These are phyloP conservation scores for Mortierella sp. DNA, from an alignment of 371 early-diverging fungal species.

Conservation along the genomic window DNA sequence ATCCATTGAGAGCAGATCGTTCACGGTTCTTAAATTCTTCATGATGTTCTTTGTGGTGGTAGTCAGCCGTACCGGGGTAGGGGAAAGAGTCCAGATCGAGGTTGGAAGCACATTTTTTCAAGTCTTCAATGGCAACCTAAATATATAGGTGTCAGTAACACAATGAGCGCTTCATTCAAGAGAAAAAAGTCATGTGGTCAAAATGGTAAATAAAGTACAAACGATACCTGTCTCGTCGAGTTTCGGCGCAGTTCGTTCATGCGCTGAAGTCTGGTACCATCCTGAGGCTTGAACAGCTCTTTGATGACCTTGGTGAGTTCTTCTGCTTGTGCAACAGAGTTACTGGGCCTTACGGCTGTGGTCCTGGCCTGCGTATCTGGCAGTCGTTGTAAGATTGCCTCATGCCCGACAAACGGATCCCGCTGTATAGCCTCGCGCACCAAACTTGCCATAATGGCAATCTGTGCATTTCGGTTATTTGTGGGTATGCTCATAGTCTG, in stretches of 20 bases:
- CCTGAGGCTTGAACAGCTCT: constrained; percentile 38
- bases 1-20: constrained; percentile 38
- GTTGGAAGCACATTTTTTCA: constrained; percentile 45
- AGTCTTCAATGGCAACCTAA: constrained; percentile 52
- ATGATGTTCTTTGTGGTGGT: constrained; percentile 49
- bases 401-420: constrained; percentile 44
- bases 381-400: constrained; percentile 43
- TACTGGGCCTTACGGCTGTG: constrained; percentile 35
- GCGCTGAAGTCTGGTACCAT: constrained; percentile 30
- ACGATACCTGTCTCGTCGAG: constrained; percentile 40
- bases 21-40: constrained; percentile 53
- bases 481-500: constrained; percentile 39
- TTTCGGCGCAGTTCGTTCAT: constrained; percentile 48
- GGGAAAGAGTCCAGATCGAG: constrained; percentile 44
- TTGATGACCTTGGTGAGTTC: constrained; percentile 46
- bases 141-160: not conserved
- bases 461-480: constrained; percentile 43
- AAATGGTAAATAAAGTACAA: not conserved
- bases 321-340: constrained; percentile 35
- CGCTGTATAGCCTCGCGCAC: constrained; percentile 48
- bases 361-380: constrained; percentile 36
- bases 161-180: not conserved
- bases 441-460: constrained; percentile 44
- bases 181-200: not conserved
- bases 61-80: constrained; percentile 46